phyloP scores from a whole-genome alignment of 192 early-diverging fungal species.

The Backusella mclennaniae region DNA sequence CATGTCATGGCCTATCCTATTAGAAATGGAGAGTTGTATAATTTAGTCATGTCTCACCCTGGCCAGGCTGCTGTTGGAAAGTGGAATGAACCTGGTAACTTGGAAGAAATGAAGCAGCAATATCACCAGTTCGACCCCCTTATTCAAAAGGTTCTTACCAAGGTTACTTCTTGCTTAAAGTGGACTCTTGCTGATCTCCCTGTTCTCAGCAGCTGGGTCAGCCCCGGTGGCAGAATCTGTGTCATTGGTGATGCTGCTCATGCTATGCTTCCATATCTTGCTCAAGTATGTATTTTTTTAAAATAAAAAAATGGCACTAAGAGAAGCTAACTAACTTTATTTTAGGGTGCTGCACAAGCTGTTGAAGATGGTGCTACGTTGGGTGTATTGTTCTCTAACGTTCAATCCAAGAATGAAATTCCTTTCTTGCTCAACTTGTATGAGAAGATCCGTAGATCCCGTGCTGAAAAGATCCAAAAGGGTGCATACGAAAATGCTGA shows the following conservation, averaged over 20 bases:
- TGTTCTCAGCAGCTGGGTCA: constrained; percentile 16
- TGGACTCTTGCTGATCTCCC: constrained; percentile 23
- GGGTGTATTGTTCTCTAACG: constrained; percentile 17
- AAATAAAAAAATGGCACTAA: neutral
- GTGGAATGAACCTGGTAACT: constrained; percentile 19
- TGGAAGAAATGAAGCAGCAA: constrained; percentile 15
- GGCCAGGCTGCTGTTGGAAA: constrained; percentile 11
- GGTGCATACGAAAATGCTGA: constrained; percentile 9
- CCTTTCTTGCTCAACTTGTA: constrained; percentile 11
- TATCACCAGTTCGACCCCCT: constrained; percentile 15
- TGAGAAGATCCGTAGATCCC: constrained; percentile 15
- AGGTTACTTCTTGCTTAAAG: constrained; percentile 17
- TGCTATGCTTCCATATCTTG: constrained; percentile 25
- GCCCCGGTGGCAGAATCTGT: constrained; percentile 4
- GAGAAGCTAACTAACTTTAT: constrained; percentile 3
- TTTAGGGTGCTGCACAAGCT: constrained; percentile 23
- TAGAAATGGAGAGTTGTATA: constrained; percentile 16
- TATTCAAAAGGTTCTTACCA: constrained; percentile 10
- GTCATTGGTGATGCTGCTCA: constrained; percentile 21
- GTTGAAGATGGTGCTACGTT: constrained; percentile 23
- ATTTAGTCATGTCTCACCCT: constrained; percentile 14
- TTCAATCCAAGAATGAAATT: constrained; percentile 9
- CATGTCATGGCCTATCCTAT: constrained; percentile 20
- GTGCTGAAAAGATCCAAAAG: constrained; percentile 20
- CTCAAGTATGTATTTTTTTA: constrained; percentile 8